Percentiles rank a stretch among this genome's conserved stretches.
Evolutionary conservation across 257 asterid genomes (phyloP).

Genomic region (Solanum paucissectum): DNA sequence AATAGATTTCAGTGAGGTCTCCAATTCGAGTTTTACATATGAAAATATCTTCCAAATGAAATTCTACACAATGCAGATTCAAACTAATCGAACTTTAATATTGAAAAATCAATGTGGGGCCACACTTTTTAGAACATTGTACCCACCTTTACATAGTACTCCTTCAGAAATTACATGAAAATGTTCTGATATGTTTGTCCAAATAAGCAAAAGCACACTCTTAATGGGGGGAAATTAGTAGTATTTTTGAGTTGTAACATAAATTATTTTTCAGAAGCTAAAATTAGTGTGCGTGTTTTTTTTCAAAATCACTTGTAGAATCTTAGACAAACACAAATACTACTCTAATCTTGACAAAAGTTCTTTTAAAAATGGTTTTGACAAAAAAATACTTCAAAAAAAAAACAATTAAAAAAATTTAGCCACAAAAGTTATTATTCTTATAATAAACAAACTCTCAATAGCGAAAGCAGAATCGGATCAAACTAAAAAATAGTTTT

Average conservation of each 20-base stretch:
- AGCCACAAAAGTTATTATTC: not conserved
- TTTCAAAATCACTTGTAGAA: not conserved
- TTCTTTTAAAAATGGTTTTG: not conserved
- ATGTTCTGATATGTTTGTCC: not conserved
- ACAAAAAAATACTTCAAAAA: too few species aligned
- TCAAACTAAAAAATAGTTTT: not conserved
- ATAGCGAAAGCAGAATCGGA: too few species aligned
- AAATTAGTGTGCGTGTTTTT: not conserved
- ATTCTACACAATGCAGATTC: accelerated
- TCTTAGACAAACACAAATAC: not conserved
- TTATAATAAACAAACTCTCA: not conserved
- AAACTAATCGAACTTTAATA: too few species aligned
- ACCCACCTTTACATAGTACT: too few species aligned
- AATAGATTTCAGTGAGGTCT: not conserved
- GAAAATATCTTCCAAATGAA: accelerated
- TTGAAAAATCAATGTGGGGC: too few species aligned
- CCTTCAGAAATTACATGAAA: too few species aligned
- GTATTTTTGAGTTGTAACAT: not conserved
- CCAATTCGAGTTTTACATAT: too few species aligned
- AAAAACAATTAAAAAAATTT: too few species aligned
- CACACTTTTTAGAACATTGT: too few species aligned
- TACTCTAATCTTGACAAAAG: not conserved
- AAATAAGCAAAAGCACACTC: not conserved
- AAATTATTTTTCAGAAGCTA: not conserved
- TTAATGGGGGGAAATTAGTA: not conserved